Percentiles rank a stretch among this genome's conserved stretches.
phyloP scores from a whole-genome alignment of 2,329 filamentous ascomycete species.

The Aspergillus flavus region DNA sequence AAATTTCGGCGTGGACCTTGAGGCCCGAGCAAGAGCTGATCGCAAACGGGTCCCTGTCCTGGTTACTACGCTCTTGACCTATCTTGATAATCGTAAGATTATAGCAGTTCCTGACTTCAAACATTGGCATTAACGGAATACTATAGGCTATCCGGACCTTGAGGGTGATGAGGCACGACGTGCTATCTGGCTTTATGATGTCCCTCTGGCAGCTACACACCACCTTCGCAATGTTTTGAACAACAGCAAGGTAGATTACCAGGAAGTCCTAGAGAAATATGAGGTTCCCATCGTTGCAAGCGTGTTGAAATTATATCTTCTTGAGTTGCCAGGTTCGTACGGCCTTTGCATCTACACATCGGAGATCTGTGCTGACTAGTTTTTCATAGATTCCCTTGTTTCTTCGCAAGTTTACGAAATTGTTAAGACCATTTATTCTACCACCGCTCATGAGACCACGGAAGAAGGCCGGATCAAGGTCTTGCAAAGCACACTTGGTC shows the following conservation, averaged over 20 bases:
- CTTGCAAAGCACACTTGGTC: slow-evolving; percentile 91
- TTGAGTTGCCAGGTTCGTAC: slow-evolving; percentile 86
- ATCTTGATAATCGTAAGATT: slow-evolving; percentile 75
- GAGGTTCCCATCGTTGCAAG: slow-evolving; percentile 94
- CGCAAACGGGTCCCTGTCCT: slow-evolving; percentile 93
- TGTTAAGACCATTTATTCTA: slow-evolving; percentile 93
- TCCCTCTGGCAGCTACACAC: slow-evolving; percentile 82
- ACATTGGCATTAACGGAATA: slow-evolving; percentile 9
- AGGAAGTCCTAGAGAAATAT: slow-evolving; percentile 79
- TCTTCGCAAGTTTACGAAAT: slow-evolving; percentile 99
- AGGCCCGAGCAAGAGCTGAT: slow-evolving; percentile 88
- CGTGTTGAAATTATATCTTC: slow-evolving; percentile 87
- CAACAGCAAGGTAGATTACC: slow-evolving; percentile 76
- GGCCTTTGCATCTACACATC: background rate
- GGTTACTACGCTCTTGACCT: slow-evolving; percentile 90
- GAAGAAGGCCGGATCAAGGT: slow-evolving; percentile 83
- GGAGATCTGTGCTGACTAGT: slow-evolving; percentile 12
- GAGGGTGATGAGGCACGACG: slow-evolving; percentile 93
- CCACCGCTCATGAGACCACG: slow-evolving; percentile 72
- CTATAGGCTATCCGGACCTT: slow-evolving; percentile 81
- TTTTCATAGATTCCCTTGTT: slow-evolving; percentile 79
- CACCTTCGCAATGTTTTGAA: slow-evolving; percentile 82
- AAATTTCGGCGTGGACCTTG: slow-evolving; percentile 97
- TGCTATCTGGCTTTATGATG: slow-evolving; percentile 91
- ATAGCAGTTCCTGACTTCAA: background rate